Evolutionary conservation across 202 grass and related monocot genomes (phyloP).

Genomic region (Panicum virgatum): DNA sequence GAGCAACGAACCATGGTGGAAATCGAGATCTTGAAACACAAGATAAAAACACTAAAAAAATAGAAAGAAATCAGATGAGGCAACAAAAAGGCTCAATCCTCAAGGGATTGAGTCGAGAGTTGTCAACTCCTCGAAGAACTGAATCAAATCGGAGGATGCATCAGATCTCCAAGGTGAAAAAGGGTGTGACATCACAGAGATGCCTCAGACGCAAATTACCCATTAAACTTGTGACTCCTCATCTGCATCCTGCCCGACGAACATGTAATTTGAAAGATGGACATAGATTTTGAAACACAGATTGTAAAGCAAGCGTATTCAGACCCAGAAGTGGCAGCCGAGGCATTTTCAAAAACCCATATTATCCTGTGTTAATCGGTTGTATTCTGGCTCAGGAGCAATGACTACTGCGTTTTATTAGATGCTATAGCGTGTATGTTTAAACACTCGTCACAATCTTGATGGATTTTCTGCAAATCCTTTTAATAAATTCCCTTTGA

Average conservation of each 20-base stretch:
- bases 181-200: constrained; percentile 54
- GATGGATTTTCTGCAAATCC: too few relatives aligned
- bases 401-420: too few relatives aligned
- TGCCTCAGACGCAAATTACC: constrained; percentile 58
- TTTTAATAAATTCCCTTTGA: not conserved
- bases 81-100: not conserved
- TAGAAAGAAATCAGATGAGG: too few relatives aligned
- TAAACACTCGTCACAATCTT: too few relatives aligned
- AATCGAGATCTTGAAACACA: not conserved
- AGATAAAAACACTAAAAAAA: not conserved
- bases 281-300: too few relatives aligned
- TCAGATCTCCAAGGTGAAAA: constrained; percentile 79
- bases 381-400: too few relatives aligned
- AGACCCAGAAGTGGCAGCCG: too few relatives aligned
- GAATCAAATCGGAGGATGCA: not conserved
- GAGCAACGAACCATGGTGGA: not conserved
- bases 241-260: not conserved
- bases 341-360: too few relatives aligned
- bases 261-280: not conserved
- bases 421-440: too few relatives aligned
- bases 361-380: too few relatives aligned
- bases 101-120: not conserved
- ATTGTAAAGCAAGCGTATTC: too few relatives aligned
- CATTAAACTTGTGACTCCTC: constrained; percentile 41
- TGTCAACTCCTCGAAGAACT: not conserved